phyloP scores from a whole-genome alignment of 257 asterid species.

The Buddleja alternifolia region DNA sequence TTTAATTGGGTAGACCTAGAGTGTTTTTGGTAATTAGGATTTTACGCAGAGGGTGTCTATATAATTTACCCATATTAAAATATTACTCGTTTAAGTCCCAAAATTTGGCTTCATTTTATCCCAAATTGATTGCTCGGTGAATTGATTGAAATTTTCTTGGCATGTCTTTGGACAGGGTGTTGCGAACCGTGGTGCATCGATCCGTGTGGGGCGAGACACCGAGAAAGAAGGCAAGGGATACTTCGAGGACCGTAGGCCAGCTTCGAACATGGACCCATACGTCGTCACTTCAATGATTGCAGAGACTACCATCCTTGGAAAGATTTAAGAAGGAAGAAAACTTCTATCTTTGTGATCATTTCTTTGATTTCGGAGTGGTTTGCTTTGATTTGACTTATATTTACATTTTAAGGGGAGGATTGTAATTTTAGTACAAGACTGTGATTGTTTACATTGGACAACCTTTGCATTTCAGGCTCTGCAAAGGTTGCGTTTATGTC shows the following conservation, averaged over 20 bases:
- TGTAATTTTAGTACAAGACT: conserved; percentile 3
- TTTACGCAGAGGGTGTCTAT: too few relatives aligned
- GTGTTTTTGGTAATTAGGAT: too few relatives aligned
- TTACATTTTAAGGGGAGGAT: not conserved
- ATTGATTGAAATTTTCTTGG: not conserved
- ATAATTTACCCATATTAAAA: too few relatives aligned
- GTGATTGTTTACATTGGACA: not conserved
- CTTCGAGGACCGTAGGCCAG: conserved; percentile 94
- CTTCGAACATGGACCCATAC: conserved; percentile 98
- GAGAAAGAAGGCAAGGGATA: conserved; percentile 95
- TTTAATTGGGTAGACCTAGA: too few relatives aligned
- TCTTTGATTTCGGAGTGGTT: not conserved
- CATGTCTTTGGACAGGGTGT: conserved; percentile 59
- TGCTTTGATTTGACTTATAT: not conserved
- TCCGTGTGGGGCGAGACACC: conserved; percentile 92
- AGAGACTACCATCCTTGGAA: conserved; percentile 78
- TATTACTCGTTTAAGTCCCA: too few relatives aligned
- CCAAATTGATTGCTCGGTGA: not conserved
- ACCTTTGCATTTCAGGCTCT: conserved; percentile 22
- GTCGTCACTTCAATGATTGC: conserved; percentile 90
- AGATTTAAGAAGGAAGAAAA: conserved; percentile 31
- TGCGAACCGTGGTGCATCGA: conserved; percentile 90
- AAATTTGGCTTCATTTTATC: too few relatives aligned
- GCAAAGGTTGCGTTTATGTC: conserved; percentile 11
- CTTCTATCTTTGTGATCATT: too few relatives aligned